Evolutionary conservation across 2,329 filamentous ascomycete genomes (phyloP).

Genomic region (Xylaria sp.): DNA sequence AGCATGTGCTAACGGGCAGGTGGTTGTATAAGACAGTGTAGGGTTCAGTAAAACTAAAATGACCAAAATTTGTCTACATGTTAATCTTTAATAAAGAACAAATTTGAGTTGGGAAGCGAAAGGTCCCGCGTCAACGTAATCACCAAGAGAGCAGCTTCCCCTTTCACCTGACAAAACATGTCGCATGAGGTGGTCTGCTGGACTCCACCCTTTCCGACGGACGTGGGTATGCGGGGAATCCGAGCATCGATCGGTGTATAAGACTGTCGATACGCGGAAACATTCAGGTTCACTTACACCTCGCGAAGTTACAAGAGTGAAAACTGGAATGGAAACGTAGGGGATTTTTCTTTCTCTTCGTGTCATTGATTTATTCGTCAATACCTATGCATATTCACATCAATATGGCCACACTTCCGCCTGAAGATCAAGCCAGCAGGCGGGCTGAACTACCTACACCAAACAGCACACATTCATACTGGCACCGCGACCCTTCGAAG

Average conservation of each 20-base stretch:
- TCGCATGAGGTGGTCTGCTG: constrained; percentile 26
- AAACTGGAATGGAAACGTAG: neutral
- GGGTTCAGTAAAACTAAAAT: neutral
- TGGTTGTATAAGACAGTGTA: neutral
- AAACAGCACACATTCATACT: constrained; percentile 74
- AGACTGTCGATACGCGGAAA: neutral
- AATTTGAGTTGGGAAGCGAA: neutral
- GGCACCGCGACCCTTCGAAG: constrained; percentile 75
- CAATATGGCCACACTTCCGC: constrained; percentile 5
- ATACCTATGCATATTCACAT: constrained; percentile 8
- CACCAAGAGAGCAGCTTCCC: neutral
- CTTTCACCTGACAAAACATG: constrained; percentile 6
- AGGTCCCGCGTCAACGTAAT: neutral
- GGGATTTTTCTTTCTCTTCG: neutral
- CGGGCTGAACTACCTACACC: constrained; percentile 67
- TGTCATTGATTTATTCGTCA: neutral
- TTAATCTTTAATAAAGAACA: neutral
- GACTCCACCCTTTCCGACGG: constrained; percentile 8
- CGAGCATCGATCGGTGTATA: neutral
- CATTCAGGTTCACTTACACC: neutral
- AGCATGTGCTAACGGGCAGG: neutral
- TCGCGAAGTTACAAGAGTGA: neutral
- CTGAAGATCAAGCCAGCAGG: constrained; percentile 35
- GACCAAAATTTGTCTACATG: neutral
- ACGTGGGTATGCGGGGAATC: constrained; percentile 23